These are phyloP conservation scores for Limnomonas spitsbergensis DNA, from an alignment of 139 green algal genomes.

Conservation along the genomic window DNA sequence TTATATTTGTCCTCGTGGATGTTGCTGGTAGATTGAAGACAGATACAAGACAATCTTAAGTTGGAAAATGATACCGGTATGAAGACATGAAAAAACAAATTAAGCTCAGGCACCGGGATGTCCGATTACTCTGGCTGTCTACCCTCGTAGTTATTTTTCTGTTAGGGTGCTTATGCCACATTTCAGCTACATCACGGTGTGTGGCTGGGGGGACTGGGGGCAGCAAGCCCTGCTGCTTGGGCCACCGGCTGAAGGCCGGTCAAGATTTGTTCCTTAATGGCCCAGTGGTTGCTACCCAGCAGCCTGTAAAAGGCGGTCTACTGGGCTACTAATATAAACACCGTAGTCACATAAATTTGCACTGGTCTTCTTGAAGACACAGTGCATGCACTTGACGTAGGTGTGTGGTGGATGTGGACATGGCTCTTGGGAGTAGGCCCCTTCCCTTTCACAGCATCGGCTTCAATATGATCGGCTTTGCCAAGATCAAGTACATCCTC, in stretches of 20 bases:
- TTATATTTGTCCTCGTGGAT: too few relatives aligned
- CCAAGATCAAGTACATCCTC: constrained; percentile 30
- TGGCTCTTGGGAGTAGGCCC: not conserved
- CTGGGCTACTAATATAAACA: not conserved
- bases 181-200: too few relatives aligned
- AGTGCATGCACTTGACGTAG: not conserved
- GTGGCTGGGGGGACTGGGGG: not conserved
- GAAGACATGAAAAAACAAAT: too few relatives aligned
- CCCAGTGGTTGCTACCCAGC: not conserved
- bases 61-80: too few relatives aligned
- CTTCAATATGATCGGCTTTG: constrained; percentile 29
- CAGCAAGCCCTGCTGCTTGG: not conserved
- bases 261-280: not conserved
- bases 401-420: constrained; percentile 14
- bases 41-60: too few relatives aligned
- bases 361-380: not conserved
- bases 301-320: not conserved
- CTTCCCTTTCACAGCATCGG: constrained; percentile 23
- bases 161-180: too few relatives aligned
- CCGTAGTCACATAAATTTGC: not conserved
- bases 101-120: too few relatives aligned
- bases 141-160: too few relatives aligned
- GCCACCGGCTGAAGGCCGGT: not conserved
- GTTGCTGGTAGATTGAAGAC: too few relatives aligned
- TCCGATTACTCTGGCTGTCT: too few relatives aligned